Evolutionary conservation across 371 early-diverging fungal species (phyloP).

Genomic region (Rhizopus sp.): DNA sequence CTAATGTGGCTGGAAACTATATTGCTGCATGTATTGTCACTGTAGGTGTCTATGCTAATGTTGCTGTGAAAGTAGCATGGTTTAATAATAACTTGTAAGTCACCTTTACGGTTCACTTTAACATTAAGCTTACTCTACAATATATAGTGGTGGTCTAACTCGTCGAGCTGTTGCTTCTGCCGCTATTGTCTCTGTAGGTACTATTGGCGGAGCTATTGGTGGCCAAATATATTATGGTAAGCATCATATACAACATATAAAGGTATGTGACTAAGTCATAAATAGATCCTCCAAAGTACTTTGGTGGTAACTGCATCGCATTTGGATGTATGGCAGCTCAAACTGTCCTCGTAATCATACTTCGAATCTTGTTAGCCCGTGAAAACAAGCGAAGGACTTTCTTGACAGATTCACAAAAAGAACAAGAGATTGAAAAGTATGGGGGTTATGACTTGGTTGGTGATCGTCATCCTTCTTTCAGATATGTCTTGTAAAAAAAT

Average conservation of each 20-base stretch:
- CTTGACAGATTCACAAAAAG: constrained; percentile 18
- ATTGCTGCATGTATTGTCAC: constrained; percentile 34
- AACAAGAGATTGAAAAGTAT: constrained; percentile 15
- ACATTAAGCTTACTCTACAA: not conserved
- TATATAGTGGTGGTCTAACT: constrained; percentile 33
- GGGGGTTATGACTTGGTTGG: constrained; percentile 23
- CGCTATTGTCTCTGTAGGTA: constrained; percentile 39
- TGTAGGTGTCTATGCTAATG: constrained; percentile 35
- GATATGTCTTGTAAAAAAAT: constrained; percentile 22
- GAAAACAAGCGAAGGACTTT: constrained; percentile 18
- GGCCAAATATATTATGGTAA: constrained; percentile 43
- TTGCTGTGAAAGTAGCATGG: constrained; percentile 41
- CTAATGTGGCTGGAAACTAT: constrained; percentile 24
- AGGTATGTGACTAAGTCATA: not conserved
- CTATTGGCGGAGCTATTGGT: constrained; percentile 42
- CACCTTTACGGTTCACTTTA: not conserved
- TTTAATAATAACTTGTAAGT: constrained; percentile 40
- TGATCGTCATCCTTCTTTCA: constrained; percentile 26
- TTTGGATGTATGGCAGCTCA: constrained; percentile 32
- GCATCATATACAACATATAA: not conserved
- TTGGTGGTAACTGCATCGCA: constrained; percentile 33
- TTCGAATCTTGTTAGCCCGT: constrained; percentile 14
- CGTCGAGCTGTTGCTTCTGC: constrained; percentile 42
- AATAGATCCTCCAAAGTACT: constrained; percentile 28
- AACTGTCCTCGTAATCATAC: constrained; percentile 24